Conservation (phyloP, 495 filamentous ascomycete genomes). For the Neurospora sp. region DNA sequence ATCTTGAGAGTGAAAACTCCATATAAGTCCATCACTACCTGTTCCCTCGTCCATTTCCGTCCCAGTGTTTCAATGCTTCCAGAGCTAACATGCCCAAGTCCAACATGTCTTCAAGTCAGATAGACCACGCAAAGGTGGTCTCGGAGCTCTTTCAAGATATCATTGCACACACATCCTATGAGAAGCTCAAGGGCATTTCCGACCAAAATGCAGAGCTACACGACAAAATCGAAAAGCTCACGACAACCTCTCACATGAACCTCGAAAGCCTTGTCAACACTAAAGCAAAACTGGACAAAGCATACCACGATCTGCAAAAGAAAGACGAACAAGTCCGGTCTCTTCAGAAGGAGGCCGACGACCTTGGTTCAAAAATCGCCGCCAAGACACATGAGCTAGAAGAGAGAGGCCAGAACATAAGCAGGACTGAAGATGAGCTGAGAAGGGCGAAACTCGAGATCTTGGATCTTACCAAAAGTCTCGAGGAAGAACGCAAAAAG, state of each 20-base stretch:
- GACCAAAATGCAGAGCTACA: background rate
- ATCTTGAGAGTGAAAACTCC: no score
- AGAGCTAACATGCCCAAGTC: fast-evolving
- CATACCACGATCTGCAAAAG: background rate
- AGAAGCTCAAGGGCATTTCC: background rate
- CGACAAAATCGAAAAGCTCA: background rate
- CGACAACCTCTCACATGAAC: background rate
- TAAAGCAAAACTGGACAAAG: background rate
- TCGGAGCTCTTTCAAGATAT: background rate
- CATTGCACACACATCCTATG: background rate
- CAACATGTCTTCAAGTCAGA: background rate
- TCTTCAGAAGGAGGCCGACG: background rate
- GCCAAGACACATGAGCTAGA: background rate
- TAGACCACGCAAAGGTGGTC: background rate
- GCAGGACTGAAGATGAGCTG: background rate
- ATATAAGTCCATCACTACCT: background rate
- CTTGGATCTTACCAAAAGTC: background rate
- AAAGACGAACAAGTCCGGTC: background rate
- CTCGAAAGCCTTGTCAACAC: background rate
- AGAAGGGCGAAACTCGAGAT: background rate
- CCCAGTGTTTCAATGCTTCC: no score
- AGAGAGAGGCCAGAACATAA: background rate
- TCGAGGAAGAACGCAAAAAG: background rate
- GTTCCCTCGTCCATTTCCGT: background rate
- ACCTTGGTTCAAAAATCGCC: background rate